Evolutionary conservation across 1,139 yeast genomes (phyloP).

Genomic region (Wickerhamomyces sp.): DNA sequence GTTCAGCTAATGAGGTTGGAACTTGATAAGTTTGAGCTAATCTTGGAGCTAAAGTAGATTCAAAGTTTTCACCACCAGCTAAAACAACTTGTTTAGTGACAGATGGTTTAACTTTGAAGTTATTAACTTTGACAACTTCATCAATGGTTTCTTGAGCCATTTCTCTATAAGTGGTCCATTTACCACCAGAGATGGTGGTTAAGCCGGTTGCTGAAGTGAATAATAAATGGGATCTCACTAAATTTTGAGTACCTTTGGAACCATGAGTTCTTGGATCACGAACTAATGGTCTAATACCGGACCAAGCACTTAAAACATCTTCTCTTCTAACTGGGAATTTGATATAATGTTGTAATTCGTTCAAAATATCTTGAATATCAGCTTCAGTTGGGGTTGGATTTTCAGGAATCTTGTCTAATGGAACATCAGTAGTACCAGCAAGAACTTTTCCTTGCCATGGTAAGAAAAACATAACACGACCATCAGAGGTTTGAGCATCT

Average conservation of each 20-base stretch:
- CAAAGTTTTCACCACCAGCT: conserved; percentile 75
- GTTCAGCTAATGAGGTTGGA: conserved; percentile 74
- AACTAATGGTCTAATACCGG: conserved; percentile 93
- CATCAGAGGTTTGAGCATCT: conserved; percentile 91
- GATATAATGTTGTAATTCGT: conserved; percentile 84
- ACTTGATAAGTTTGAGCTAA: conserved; percentile 75
- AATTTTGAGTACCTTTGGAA: conserved; percentile 61
- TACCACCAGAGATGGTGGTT: conserved; percentile 92
- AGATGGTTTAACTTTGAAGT: conserved; percentile 47
- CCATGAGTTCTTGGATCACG: conserved; percentile 69
- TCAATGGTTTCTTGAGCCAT: conserved; percentile 96
- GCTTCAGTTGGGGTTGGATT: conserved; percentile 86
- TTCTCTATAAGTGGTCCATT: conserved; percentile 97
- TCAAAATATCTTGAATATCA: conserved; percentile 83
- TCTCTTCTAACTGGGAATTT: conserved; percentile 85
- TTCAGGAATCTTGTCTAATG: conserved; percentile 67
- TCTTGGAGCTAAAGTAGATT: conserved; percentile 67
- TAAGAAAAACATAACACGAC: conserved; percentile 93
- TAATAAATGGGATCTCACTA: conserved; percentile 86
- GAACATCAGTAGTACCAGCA: conserved; percentile 94
- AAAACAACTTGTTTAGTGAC: conserved; percentile 58
- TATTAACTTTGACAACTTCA: conserved; percentile 53
- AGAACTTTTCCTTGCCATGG: conserved; percentile 98
- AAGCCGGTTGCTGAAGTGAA: conserved; percentile 69
- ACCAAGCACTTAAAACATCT: conserved; percentile 94